Conservation (phyloP, 805 yeast genomes). For the Ogataea wickerhamii region DNA sequence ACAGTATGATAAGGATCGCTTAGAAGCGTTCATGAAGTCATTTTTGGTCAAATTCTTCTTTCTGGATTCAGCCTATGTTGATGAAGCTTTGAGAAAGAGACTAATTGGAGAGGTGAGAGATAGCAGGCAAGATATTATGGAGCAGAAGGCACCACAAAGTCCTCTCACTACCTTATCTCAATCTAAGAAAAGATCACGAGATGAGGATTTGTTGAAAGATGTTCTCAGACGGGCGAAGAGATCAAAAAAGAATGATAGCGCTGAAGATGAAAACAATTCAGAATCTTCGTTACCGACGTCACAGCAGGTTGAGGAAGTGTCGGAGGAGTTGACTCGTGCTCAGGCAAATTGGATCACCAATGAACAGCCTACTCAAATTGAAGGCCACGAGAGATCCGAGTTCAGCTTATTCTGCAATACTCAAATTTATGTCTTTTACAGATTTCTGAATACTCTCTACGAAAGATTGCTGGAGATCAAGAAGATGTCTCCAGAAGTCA, state of each 20-base stretch:
- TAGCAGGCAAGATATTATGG: conserved; percentile 21
- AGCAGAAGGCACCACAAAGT: conserved; percentile 17
- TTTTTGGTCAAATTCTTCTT: conserved; percentile 73
- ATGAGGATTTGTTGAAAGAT: conserved; percentile 59
- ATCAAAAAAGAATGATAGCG: conserved; percentile 24
- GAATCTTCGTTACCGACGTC: conserved; percentile 10
- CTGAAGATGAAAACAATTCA: conserved; percentile 23
- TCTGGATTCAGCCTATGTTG: conserved; percentile 47
- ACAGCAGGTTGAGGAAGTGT: conserved; percentile 17
- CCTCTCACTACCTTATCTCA: conserved; percentile 27
- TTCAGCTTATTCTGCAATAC: conserved; percentile 86
- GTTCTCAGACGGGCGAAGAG: conserved; percentile 47
- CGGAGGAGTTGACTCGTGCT: conserved; percentile 32
- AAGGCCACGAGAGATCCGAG: conserved; percentile 42
- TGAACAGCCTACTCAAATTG: conserved; percentile 22
- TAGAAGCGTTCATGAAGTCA: conserved; percentile 64
- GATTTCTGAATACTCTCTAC: conserved; percentile 78
- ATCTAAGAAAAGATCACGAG: conserved; percentile 44
- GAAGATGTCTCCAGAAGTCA: conserved; percentile 60
- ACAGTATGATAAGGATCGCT: conserved; percentile 71
- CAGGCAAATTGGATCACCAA: conserved; percentile 34
- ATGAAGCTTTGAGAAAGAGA: conserved; percentile 36
- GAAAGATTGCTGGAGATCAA: conserved; percentile 79
- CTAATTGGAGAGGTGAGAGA: conserved; percentile 27
- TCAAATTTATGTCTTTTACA: conserved; percentile 82